Evolutionary conservation across 495 filamentous ascomycete genomes (phyloP).

Genomic region (Hypoxylon subgilvum): DNA sequence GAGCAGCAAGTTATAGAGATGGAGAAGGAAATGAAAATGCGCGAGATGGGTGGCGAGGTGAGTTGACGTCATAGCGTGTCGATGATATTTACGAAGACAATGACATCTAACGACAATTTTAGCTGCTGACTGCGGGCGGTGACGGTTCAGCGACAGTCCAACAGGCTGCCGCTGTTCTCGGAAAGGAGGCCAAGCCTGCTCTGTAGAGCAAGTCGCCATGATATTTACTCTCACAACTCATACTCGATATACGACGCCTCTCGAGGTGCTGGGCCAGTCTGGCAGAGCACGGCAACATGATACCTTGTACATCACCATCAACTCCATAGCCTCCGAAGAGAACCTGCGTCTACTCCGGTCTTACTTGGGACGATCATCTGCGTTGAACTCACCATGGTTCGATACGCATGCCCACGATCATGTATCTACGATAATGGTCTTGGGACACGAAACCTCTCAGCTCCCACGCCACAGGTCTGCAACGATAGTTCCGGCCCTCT

Average conservation of each 20-base stretch:
- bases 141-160: constrained; percentile 42
- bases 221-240: not conserved
- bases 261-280: too few relatives aligned
- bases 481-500: not conserved
- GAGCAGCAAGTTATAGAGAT: constrained; percentile 95
- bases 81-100: too few relatives aligned
- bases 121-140: constrained; percentile 48
- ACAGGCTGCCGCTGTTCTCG: constrained; percentile 43
- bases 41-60: constrained; percentile 66
- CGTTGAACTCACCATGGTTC: not conserved
- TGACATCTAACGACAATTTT: constrained; percentile 10
- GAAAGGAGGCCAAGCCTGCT: constrained; percentile 42
- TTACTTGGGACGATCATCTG: not conserved
- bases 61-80: not conserved
- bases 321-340: not conserved
- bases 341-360: not conserved
- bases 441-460: constrained; percentile 2
- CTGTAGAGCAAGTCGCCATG: constrained; percentile 30
- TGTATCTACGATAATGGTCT: not conserved
- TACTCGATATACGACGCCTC: not conserved
- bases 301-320: constrained; percentile 2
- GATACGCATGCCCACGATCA: not conserved
- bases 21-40: constrained; percentile 95
- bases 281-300: not conserved
- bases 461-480: constrained; percentile 9